Conservation (phyloP, 176 grass and related monocot genomes). For the Oryza australiensis region DNA sequence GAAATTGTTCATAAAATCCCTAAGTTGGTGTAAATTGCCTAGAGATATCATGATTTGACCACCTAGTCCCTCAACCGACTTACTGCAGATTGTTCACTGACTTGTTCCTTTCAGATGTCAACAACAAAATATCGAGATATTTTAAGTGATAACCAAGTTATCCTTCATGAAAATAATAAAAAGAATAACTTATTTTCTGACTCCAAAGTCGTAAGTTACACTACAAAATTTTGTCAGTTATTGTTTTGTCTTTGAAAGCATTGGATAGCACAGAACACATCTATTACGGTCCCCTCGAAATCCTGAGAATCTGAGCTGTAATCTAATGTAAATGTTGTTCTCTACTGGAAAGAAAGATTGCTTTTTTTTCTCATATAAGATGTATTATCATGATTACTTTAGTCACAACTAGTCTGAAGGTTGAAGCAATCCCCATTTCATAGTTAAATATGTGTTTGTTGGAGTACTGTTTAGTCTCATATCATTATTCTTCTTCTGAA, state of each 20-base stretch:
- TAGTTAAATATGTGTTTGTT: background rate
- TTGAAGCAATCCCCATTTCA: background rate
- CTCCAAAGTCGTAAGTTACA: background rate
- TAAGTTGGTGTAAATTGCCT: constrained; percentile 1
- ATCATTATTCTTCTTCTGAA: background rate
- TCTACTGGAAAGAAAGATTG: background rate
- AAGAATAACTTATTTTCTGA: background rate
- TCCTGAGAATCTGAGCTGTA: background rate
- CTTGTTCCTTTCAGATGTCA: constrained; percentile 8
- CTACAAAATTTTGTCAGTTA: background rate
- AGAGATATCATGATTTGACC: background rate
- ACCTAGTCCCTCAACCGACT: background rate
- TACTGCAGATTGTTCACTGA: background rate
- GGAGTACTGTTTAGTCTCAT: background rate
- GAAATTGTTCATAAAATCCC: background rate
- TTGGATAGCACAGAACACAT: background rate
- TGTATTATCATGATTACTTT: constrained; percentile 14
- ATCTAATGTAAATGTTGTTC: background rate
- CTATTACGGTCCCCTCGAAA: background rate
- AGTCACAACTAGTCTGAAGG: background rate
- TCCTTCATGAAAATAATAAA: background rate
- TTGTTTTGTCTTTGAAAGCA: constrained; percentile 6
- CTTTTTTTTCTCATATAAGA: background rate
- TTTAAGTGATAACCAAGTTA: background rate
- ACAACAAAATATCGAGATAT: constrained; percentile 13